A percentile compares a stretch with the other conserved stretches of the same genome.
phyloP scores from a whole-genome alignment of 2,329 filamentous ascomycete species.

The Talaromyces marneffei region DNA sequence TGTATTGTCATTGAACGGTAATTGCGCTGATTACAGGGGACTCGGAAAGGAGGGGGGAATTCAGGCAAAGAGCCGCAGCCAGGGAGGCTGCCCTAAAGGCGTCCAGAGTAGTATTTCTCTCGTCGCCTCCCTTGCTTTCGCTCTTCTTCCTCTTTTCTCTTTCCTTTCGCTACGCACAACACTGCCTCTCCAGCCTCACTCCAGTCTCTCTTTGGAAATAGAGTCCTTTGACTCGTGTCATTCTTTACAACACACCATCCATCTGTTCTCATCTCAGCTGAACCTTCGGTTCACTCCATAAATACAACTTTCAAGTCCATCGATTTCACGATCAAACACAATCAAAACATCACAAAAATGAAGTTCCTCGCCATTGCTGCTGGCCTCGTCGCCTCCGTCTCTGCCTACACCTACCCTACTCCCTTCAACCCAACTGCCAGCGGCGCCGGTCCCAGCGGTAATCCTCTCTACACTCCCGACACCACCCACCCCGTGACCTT shows the following conservation, averaged over 20 bases:
- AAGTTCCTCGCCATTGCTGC: constrained; percentile 35
- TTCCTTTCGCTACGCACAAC: background rate
- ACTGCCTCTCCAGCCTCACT: constrained; percentile 8
- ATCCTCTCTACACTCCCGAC: constrained; percentile 50
- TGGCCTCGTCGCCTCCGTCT: constrained; percentile 34
- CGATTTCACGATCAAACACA: background rate
- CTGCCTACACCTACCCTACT: constrained; percentile 28
- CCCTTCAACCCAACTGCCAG: constrained; percentile 28
- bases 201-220: constrained; percentile 11
- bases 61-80: background rate
- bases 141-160: background rate
- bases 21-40: background rate
- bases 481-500: constrained; percentile 51
- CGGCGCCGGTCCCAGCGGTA: constrained; percentile 39
- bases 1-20: background rate
- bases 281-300: background rate
- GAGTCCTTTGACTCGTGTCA: constrained; percentile 13
- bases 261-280: background rate
- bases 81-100: background rate
- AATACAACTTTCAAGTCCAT: background rate
- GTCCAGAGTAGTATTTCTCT: background rate
- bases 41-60: background rate
- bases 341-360: constrained; percentile 26
- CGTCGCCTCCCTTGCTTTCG: background rate
- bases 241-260: constrained; percentile 10